These are phyloP conservation scores for Lactarius pseudohatsudake DNA, from an alignment of 768 basidiomycete genomes.

Conservation along the genomic window DNA sequence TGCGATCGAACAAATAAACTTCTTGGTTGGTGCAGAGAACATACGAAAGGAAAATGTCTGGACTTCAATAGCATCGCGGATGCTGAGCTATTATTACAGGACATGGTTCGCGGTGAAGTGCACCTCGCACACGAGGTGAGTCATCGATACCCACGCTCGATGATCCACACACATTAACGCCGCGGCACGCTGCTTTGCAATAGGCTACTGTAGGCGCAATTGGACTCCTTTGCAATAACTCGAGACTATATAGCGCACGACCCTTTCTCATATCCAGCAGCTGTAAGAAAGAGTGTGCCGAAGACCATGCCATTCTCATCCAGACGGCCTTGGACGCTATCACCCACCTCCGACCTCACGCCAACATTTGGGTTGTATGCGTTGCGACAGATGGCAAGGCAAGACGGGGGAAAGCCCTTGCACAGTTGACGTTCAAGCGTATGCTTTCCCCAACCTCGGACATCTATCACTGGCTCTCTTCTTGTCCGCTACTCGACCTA, in stretches of 20 bases:
- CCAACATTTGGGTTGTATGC: neutral
- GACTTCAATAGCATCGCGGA: constrained; percentile 9
- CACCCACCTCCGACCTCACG: too few species aligned
- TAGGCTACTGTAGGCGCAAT: neutral
- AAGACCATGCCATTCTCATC: neutral
- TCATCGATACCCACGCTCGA: neutral
- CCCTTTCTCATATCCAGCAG: constrained; percentile 7
- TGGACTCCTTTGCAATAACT: neutral
- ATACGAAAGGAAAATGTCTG: neutral
- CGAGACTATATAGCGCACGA: constrained; percentile 9
- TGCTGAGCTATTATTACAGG: neutral
- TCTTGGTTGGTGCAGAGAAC: constrained; percentile 12
- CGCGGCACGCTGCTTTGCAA: neutral
- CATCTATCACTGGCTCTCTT: neutral
- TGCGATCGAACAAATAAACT: constrained; percentile 12
- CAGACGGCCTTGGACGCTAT: neutral
- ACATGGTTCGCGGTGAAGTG: neutral
- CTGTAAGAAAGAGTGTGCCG: constrained; percentile 2
- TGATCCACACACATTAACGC: too few species aligned
- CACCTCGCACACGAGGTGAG: neutral
- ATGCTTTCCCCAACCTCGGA: neutral
- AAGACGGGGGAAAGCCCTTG: neutral
- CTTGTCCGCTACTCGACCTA: neutral
- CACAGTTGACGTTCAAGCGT: neutral
- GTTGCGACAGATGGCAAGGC: constrained; percentile 9